Percentiles rank a stretch among this genome's conserved stretches.
Evolutionary conservation across 768 basidiomycete genomes (phyloP).

Genomic region (Mycena epipterygia): DNA sequence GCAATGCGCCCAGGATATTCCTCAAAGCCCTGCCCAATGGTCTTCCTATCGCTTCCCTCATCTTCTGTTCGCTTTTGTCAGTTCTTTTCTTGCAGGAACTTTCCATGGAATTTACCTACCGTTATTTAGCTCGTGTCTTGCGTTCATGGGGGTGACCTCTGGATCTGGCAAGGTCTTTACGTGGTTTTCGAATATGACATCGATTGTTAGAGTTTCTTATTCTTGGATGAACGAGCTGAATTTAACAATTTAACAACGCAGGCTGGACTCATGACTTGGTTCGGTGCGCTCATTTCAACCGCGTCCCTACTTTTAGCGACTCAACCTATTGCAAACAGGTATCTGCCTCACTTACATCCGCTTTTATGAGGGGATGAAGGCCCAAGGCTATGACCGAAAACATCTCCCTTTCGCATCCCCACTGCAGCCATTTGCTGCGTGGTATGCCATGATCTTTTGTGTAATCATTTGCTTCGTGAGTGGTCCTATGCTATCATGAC

Average conservation of each 20-base stretch:
- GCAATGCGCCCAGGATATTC: conserved; percentile 90
- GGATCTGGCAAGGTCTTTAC: conserved; percentile 82
- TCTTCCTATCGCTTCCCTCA: conserved; percentile 80
- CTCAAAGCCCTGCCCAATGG: conserved; percentile 74
- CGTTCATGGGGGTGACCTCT: conserved; percentile 81
- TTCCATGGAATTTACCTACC: neutral
- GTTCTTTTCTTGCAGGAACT: neutral
- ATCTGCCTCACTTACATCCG: conserved; percentile 84
- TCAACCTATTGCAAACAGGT: conserved; percentile 33
- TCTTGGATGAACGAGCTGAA: neutral
- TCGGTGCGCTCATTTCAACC: conserved; percentile 49
- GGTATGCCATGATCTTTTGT: conserved; percentile 60
- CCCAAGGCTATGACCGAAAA: conserved; percentile 80
- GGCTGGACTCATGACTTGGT: conserved; percentile 83
- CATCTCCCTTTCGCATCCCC: conserved; percentile 78
- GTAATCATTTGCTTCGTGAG: conserved; percentile 75
- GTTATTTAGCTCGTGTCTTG: conserved; percentile 60
- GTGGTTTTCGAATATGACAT: conserved; percentile 86
- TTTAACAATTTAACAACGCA: conserved; percentile 76
- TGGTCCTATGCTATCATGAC: conserved; percentile 48
- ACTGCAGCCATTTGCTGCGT: conserved; percentile 83
- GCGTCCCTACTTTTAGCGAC: neutral
- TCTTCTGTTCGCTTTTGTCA: conserved; percentile 74
- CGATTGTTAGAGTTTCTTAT: conserved; percentile 47
- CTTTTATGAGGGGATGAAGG: conserved; percentile 86